A percentile compares a stretch with the other conserved stretches of the same genome.
Conservation (phyloP, 2,329 filamentous ascomycete genomes). For the Hypomyces rosellus region DNA sequence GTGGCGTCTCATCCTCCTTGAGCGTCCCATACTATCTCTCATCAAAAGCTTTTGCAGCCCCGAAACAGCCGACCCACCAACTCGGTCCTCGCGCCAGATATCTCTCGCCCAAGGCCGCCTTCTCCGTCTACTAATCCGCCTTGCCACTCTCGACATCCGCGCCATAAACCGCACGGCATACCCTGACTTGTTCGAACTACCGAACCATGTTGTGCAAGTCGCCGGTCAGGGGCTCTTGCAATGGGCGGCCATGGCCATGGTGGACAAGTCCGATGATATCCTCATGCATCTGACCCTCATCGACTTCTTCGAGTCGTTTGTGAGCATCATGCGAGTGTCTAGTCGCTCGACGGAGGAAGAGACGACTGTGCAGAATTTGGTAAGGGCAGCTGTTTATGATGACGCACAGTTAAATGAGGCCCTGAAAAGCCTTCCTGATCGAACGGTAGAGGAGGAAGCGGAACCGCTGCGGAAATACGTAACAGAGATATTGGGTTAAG, state of each 20-base stretch:
- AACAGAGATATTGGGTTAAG: constrained; percentile 30
- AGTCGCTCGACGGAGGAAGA: constrained; percentile 30
- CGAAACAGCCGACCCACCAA: constrained; percentile 20
- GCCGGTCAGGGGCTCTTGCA: constrained; percentile 38
- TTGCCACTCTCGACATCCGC: constrained; percentile 41
- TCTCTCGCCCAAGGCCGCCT: constrained; percentile 48
- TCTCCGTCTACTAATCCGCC: constrained; percentile 44
- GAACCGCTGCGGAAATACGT: constrained; percentile 42
- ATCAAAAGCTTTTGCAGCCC: constrained; percentile 32
- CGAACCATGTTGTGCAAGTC: constrained; percentile 13
- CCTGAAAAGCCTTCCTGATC: constrained; percentile 38
- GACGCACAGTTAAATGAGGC: constrained; percentile 34
- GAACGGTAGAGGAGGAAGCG: constrained; percentile 46
- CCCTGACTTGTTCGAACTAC: constrained; percentile 26
- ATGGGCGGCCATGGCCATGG: constrained; percentile 47
- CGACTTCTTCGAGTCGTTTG: constrained; percentile 48
- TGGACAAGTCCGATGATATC: constrained; percentile 43
- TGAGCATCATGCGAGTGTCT: constrained; percentile 41
- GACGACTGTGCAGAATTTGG: constrained; percentile 30
- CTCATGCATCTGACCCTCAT: constrained; percentile 46
- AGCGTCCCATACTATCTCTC: constrained; percentile 38
- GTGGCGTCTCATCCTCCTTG: constrained; percentile 47
- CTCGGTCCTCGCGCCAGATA: constrained; percentile 31
- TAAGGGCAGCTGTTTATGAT: constrained; percentile 33
- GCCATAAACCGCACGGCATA: constrained; percentile 33